These are phyloP conservation scores for Eustoma russellianum DNA, from an alignment of 257 asterid species.

Conservation along the genomic window DNA sequence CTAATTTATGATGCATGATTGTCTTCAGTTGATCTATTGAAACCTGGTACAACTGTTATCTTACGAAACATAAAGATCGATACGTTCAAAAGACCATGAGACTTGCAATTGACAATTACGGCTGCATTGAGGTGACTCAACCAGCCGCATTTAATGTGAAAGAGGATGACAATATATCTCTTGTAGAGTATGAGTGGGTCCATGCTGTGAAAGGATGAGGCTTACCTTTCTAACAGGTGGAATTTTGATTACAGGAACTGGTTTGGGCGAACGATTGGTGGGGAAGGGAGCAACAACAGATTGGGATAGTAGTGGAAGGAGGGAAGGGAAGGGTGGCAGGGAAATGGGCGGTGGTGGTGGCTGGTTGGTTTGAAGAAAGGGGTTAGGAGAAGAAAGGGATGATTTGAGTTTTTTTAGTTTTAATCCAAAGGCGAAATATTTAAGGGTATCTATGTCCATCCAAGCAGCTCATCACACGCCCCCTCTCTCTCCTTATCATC, in stretches of 20 bases:
- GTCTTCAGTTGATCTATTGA: conserved; percentile 54
- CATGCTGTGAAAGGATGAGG: conserved; percentile 22
- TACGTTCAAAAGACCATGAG: conserved; percentile 67
- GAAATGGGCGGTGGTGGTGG: too few relatives aligned
- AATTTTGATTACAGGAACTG: not conserved
- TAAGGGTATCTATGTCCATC: too few relatives aligned
- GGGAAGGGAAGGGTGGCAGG: too few relatives aligned
- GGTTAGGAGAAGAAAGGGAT: too few relatives aligned
- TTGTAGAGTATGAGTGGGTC: conserved; percentile 61
- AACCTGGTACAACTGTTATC: conserved; percentile 38
- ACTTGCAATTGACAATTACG: conserved; percentile 72
- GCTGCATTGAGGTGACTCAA: conserved; percentile 47
- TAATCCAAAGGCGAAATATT: too few relatives aligned
- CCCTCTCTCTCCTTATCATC: too few relatives aligned
- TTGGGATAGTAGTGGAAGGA: too few relatives aligned
- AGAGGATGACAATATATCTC: conserved; percentile 54
- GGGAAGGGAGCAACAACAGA: too few relatives aligned
- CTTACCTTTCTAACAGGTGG: not conserved
- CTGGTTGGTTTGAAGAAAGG: too few relatives aligned
- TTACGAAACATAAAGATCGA: conserved; percentile 62
- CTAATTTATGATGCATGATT: not conserved
- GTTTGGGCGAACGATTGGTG: too few relatives aligned
- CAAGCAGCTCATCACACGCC: too few relatives aligned
- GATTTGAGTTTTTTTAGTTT: too few relatives aligned
- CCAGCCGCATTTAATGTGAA: conserved; percentile 45